Evolutionary conservation across 169 alveolate genomes (phyloP), one percentile per base, ranked within the genome.

Genomic region (Plasmodium berghei): DNA sequence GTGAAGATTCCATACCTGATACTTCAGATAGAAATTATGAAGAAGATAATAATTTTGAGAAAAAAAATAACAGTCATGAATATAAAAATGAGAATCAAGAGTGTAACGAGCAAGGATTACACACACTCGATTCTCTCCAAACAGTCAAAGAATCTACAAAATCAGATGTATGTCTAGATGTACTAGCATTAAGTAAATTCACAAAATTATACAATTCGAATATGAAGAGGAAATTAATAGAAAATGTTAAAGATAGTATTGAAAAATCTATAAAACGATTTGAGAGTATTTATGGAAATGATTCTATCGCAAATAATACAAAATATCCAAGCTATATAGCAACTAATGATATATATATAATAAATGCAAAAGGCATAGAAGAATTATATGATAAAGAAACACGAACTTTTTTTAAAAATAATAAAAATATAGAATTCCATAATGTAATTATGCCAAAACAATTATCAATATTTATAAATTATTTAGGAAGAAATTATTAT

Each of bases 391-490:
- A 77, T 52, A 70, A 77, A 56, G 89, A 77, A 42, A 77, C 89
- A 16, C 63, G 54, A 16, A 77, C 89, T 0, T 77, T 77, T 52
- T 77, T 24, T 20, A 55, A 77, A 58, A 77, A 77, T 63, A 77
- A 77, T 24, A 62, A 58, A 63, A 77, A 28, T 42, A 45, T 64
- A 1, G 73, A 77, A 40, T 77, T 77, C 28, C 46, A 66, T 34
- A 77, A 77, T 24, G 45, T 77, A 12, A 77, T 77, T 48, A 77
- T 77, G 89, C 89, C 89, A 48, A 77, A 77, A 63, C 89, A 77
- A 26, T 45, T 77, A 58, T 52, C 89, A 0, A 77, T 77, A 24
- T 77, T 63, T 49, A 40, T 77, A 26, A 77, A 77, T n/a, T 77
- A 77, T 56, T n/a, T 77, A 77, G 89, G 89, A 22, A 77, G 89